Evolutionary conservation across 108 stramenopile species (phyloP).

Genomic region (Skeletonema menzelii): DNA sequence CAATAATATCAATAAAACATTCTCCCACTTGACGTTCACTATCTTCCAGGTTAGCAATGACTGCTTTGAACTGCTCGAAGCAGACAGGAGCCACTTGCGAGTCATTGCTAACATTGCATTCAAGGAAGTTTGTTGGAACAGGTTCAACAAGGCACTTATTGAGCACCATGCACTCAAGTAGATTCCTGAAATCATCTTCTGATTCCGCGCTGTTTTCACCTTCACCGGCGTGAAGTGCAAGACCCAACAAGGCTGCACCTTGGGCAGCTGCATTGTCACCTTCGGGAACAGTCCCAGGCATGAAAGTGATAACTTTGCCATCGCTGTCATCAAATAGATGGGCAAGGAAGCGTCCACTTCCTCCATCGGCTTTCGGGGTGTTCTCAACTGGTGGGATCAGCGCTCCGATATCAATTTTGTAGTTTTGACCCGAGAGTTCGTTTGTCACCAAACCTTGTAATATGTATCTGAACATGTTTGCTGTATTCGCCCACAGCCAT

Average conservation of each 20-base stretch:
- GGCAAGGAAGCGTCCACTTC: not conserved
- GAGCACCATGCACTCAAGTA: conserved; percentile 12
- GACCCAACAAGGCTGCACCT: conserved; percentile 8
- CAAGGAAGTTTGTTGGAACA: conserved; percentile 6
- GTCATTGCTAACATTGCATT: conserved; percentile 16
- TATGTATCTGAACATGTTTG: conserved; percentile 49
- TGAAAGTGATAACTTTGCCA: too few relatives aligned
- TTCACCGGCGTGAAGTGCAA: conserved; percentile 8
- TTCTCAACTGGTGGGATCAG: conserved; percentile 19
- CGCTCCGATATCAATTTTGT: conserved; percentile 32
- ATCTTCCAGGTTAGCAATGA: conserved; percentile 8
- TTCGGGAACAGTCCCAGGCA: conserved; percentile 2
- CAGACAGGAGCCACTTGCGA: conserved; percentile 1
- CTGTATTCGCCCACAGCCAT: conserved; percentile 35
- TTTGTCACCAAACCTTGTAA: conserved; percentile 53
- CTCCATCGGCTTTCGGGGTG: conserved; percentile 4
- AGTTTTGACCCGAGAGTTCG: conserved; percentile 32
- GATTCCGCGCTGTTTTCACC: conserved; percentile 13
- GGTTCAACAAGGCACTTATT: conserved; percentile 27
- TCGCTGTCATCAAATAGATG: too few relatives aligned
- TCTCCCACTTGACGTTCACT: conserved; percentile 13
- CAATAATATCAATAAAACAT: conserved; percentile 17
- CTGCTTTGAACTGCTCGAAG: conserved; percentile 8
- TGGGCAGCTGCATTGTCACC: conserved; percentile 14
- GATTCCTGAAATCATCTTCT: conserved; percentile 3